Percentiles rank a stretch among this genome's conserved stretches.
These are phyloP conservation scores for Dendrothele bispora DNA, from an alignment of 768 basidiomycete species.

Conservation along the genomic window DNA sequence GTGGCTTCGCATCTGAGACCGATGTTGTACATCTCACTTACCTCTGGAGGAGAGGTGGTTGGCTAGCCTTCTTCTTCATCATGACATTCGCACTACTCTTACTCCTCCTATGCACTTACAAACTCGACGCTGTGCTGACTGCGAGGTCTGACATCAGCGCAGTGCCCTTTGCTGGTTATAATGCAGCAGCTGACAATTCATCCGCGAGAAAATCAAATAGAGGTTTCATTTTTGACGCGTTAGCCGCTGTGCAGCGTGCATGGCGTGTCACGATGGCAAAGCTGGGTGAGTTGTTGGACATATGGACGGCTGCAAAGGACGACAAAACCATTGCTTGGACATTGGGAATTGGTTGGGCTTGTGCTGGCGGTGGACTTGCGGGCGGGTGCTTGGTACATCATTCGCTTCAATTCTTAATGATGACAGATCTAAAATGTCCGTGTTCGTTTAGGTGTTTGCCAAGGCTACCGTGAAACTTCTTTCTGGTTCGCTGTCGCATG, in stretches of 20 bases:
- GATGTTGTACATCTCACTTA: slow-evolving; percentile 73
- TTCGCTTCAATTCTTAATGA: not conserved
- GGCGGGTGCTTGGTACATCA: slow-evolving; percentile 84
- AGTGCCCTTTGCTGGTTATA: slow-evolving; percentile 48
- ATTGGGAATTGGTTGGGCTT: slow-evolving; percentile 92
- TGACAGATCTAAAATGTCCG: too few relatives aligned
- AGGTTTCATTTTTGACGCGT: slow-evolving; percentile 11
- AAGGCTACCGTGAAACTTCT: slow-evolving; percentile 71
- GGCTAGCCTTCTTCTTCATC: slow-evolving; percentile 88
- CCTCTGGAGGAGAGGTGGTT: slow-evolving; percentile 84
- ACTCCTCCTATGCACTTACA: slow-evolving; percentile 65
- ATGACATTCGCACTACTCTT: slow-evolving; percentile 69
- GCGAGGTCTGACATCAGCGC: slow-evolving; percentile 71
- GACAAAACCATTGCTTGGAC: slow-evolving; percentile 90
- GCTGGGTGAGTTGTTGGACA: slow-evolving; percentile 64
- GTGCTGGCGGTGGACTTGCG: slow-evolving; percentile 87
- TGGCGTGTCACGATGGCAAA: slow-evolving; percentile 52
- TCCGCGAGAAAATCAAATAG: not conserved
- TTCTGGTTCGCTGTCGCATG: slow-evolving; percentile 72
- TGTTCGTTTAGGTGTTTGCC: slow-evolving; percentile 32
- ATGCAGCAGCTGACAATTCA: slow-evolving; percentile 15
- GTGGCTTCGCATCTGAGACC: slow-evolving; percentile 73
- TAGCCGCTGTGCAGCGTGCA: slow-evolving; percentile 32
- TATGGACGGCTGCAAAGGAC: slow-evolving; percentile 75
- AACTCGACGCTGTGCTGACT: slow-evolving; percentile 72